Percentiles rank a stretch among this genome's conserved stretches.
Conservation (phyloP, 768 basidiomycete species). For the Cyathus striatus region DNA sequence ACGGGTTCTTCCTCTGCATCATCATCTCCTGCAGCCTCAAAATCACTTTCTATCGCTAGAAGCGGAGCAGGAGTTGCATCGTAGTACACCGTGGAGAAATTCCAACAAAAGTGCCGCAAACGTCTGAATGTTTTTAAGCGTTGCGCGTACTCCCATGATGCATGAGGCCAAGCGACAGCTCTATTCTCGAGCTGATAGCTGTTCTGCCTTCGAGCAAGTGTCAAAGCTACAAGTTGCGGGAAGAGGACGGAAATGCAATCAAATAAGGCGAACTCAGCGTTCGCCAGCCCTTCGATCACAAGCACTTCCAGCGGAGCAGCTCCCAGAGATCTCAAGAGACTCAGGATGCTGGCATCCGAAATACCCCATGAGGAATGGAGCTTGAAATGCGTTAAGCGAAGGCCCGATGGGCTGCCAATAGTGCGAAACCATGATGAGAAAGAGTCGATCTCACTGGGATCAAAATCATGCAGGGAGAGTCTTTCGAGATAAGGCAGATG, state of each 20-base stretch:
- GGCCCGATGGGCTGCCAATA: neutral
- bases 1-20: slow-evolving; percentile 10
- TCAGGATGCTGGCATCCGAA: slow-evolving; percentile 10
- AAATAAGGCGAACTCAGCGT: slow-evolving; percentile 13
- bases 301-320: slow-evolving; percentile 14
- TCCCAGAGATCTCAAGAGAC: slow-evolving; percentile 9
- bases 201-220: slow-evolving; percentile 18
- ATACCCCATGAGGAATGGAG: slow-evolving; percentile 17
- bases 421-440: slow-evolving; percentile 7
- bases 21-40: slow-evolving; percentile 1
- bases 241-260: slow-evolving; percentile 11
- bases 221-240: slow-evolving; percentile 15
- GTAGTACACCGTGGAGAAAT: slow-evolving; percentile 18
- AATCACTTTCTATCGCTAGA: slow-evolving; percentile 14
- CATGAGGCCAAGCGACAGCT: slow-evolving; percentile 15
- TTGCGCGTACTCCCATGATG: slow-evolving; percentile 20
- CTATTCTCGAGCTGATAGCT: slow-evolving; percentile 14
- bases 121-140: slow-evolving; percentile 8
- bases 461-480: slow-evolving; percentile 15
- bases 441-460: slow-evolving; percentile 7
- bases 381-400: slow-evolving; percentile 19
- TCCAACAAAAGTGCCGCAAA: slow-evolving; percentile 21
- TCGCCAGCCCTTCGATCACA: slow-evolving; percentile 17
- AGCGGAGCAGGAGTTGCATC: slow-evolving; percentile 15
- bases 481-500: slow-evolving; percentile 14